Percentiles rank a stretch among this genome's conserved stretches.
Conservation (phyloP, 805 yeast species). For the Kuraishia molischiana region DNA sequence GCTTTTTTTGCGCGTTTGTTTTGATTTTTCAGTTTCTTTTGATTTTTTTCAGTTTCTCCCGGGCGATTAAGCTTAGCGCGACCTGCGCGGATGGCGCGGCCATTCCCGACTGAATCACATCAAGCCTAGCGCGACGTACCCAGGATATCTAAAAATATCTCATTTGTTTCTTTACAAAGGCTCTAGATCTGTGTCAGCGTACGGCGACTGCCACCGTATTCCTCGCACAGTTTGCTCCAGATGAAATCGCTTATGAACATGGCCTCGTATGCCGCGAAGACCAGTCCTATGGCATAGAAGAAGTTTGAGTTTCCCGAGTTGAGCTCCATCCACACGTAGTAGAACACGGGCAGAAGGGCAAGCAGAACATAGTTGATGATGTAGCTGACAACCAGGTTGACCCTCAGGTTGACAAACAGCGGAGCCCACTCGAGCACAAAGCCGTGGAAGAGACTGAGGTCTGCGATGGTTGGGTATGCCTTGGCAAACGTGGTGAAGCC, state of each 20-base stretch:
- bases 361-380: slow-evolving; percentile 21
- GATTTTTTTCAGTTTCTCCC: too few relatives aligned
- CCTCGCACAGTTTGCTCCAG: slow-evolving; percentile 70
- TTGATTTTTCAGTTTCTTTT: too few relatives aligned
- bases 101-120: too few relatives aligned
- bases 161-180: too few relatives aligned
- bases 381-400: slow-evolving; percentile 17
- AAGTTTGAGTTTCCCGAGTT: slow-evolving; percentile 96
- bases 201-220: slow-evolving; percentile 35
- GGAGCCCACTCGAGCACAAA: slow-evolving; percentile 19
- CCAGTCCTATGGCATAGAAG: slow-evolving; percentile 87
- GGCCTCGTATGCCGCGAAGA: slow-evolving; percentile 62
- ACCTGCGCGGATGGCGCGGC: too few relatives aligned
- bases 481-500: slow-evolving; percentile 50
- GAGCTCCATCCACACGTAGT: slow-evolving; percentile 86
- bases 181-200: neutral
- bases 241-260: slow-evolving; percentile 63
- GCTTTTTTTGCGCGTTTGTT: neutral
- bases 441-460: slow-evolving; percentile 36
- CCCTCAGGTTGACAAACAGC: slow-evolving; percentile 15
- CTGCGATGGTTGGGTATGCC: slow-evolving; percentile 81
- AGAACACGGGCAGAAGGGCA: slow-evolving; percentile 77
- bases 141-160: neutral
- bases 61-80: too few relatives aligned
- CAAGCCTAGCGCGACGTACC: too few relatives aligned